Conservation (phyloP, 768 basidiomycete species). For the Boletus subcaerulescens region DNA sequence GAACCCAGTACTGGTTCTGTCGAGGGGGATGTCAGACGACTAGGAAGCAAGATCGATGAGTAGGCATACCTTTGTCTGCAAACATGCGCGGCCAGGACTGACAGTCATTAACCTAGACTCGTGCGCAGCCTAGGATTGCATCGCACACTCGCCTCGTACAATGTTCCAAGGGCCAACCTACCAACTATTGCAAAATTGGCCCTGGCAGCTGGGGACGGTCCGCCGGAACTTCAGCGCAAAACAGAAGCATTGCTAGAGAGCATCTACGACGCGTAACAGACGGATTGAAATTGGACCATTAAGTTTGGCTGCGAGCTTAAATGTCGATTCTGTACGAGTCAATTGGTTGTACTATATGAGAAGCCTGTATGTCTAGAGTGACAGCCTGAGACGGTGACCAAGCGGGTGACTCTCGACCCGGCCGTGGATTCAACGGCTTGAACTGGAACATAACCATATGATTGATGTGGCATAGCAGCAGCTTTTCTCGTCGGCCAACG, state of each 20-base stretch:
- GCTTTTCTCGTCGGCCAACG: background rate
- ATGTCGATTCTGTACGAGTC: background rate
- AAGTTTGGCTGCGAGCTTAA: no score
- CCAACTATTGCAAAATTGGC: constrained; percentile 44
- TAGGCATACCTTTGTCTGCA: constrained; percentile 30
- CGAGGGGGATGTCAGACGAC: constrained; percentile 56
- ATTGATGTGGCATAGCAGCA: background rate
- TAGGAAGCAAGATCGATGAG: constrained; percentile 55
- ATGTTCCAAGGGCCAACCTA: constrained; percentile 58
- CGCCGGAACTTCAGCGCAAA: constrained; percentile 32
- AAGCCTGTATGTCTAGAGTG: no score
- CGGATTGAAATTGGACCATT: background rate
- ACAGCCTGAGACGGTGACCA: no score
- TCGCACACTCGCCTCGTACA: constrained; percentile 56
- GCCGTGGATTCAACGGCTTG: no score
- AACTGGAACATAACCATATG: background rate
- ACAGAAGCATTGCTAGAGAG: constrained; percentile 50
- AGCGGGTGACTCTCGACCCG: background rate
- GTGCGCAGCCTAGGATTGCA: constrained; percentile 58
- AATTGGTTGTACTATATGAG: background rate
- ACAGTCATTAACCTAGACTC: constrained; percentile 41
- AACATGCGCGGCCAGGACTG: constrained; percentile 2
- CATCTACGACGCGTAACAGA: constrained; percentile 33
- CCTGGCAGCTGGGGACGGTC: constrained; percentile 30
- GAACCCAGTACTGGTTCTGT: constrained; percentile 60